Evolutionary conservation across 306 rosid genomes (phyloP), one percentile per base, ranked within the genome.

Genomic region (Oxytropis ochrocephala): DNA sequence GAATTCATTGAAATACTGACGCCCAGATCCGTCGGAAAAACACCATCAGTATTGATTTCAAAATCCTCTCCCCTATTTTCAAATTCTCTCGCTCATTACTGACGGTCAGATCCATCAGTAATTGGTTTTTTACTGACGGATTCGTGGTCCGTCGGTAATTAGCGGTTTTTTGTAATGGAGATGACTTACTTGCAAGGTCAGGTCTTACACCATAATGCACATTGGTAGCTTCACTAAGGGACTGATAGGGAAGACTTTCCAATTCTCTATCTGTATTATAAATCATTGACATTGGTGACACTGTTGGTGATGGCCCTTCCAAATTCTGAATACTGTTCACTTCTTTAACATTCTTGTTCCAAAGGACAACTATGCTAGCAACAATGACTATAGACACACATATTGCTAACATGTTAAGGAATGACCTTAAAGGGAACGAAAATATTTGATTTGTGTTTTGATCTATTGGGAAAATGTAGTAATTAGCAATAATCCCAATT

Each of bases 171-270:
- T 38, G 8, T 57, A 74, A 33, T 61, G 27, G 29, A 63, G 46
- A 51, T 11, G 11, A 78, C 96, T 78, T 81, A 87, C 96, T 80
- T 67, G 16, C 60, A 3, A 91, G 83, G 10, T 91, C 70, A 11
- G 97, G 96, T 78, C 96, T 85, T 77, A 21, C 52, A 30, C 96
- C 96, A 73, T 76, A 88, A 75, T 91, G 96, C 67, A 87, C 86
- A 38, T 66, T 82, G 70, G 84, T 75, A 42, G 64, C 66, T 4
- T 80, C 48, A 56, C 41, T 48, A 17, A 88, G 82, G 33, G 88
- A 78, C 39, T 82, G 82, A 16, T 16, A 57, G 10, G 91, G 96
- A 58, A 77, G 69, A 66, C 88, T 87, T 69, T 87, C 97, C 72
- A 91, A 60, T 64, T 91, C 97, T 60, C 84, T 76, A 9, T 83